Evolutionary conservation across 2,329 filamentous ascomycete genomes (phyloP).

Genomic region (Claviceps sp.): DNA sequence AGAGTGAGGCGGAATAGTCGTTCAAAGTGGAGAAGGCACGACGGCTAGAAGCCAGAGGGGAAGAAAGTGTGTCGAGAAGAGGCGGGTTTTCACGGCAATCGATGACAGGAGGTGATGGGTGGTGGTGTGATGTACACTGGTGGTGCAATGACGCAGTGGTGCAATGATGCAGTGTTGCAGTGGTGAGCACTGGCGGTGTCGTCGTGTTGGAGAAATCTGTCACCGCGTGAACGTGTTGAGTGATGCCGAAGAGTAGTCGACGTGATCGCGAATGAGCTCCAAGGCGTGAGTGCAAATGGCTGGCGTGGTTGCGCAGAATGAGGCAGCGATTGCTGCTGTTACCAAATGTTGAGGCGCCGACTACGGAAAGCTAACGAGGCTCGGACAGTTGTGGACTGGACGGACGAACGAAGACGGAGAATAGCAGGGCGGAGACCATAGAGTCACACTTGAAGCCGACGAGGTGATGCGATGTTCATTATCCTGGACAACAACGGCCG

Average conservation of each 20-base stretch:
- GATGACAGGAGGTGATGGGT: neutral
- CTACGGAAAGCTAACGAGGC: slow-evolving; percentile 2
- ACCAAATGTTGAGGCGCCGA: slow-evolving; percentile 1
- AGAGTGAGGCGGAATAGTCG: neutral
- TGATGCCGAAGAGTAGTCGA: neutral
- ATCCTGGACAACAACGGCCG: neutral
- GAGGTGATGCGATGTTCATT: neutral
- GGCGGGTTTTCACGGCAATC: neutral
- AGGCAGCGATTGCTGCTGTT: neutral
- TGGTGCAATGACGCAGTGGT: no score
- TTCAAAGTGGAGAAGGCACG: neutral
- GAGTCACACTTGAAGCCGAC: neutral
- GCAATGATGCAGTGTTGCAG: no score
- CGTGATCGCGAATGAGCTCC: neutral
- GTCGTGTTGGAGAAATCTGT: neutral
- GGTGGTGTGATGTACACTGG: neutral
- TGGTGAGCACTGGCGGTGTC: no score
- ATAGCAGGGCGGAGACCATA: neutral
- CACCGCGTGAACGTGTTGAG: neutral
- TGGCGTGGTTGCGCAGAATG: neutral
- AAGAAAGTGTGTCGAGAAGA: neutral
- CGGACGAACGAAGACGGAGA: neutral
- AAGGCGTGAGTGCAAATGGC: neutral
- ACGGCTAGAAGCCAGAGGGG: neutral
- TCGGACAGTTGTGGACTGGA: neutral